Evolutionary conservation across 1,284 basidiomycete genomes (phyloP).

Genomic region (Sutorius eximius): DNA sequence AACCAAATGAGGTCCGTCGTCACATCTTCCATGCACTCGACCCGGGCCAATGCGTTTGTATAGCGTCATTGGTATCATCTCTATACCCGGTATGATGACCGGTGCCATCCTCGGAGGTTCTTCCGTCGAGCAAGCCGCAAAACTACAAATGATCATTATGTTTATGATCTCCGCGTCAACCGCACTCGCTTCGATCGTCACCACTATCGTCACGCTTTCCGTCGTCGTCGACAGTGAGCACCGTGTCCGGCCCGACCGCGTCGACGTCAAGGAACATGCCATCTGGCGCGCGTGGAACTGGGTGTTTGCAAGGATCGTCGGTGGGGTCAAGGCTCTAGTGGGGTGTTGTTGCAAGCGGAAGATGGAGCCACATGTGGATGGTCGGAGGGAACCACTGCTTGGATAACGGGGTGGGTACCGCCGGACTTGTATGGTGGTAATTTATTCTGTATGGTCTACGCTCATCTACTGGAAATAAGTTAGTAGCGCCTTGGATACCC

Average conservation of each 20-base stretch:
- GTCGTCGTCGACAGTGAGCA: slow-evolving; percentile 69
- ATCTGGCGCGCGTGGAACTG: slow-evolving; percentile 47
- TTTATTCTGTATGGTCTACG: slow-evolving; percentile 1
- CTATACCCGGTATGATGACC: slow-evolving; percentile 82
- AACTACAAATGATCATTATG: slow-evolving; percentile 88
- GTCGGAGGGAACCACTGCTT: slow-evolving; percentile 9
- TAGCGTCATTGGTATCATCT: slow-evolving; percentile 79
- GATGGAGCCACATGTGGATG: background rate
- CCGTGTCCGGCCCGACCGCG: slow-evolving; percentile 67
- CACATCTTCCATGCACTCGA: background rate
- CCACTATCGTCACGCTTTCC: slow-evolving; percentile 58
- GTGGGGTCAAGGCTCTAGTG: slow-evolving; percentile 6
- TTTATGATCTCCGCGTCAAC: slow-evolving; percentile 85
- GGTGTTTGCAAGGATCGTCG: slow-evolving; percentile 19
- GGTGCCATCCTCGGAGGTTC: slow-evolving; percentile 85
- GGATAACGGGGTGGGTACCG: slow-evolving; percentile 5
- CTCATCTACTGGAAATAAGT: slow-evolving; percentile 4
- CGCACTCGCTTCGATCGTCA: slow-evolving; percentile 64
- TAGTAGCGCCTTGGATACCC: background rate
- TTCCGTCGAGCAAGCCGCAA: slow-evolving; percentile 79
- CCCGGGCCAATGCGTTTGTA: background rate
- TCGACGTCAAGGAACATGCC: slow-evolving; percentile 51
- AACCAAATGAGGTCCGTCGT: slow-evolving; percentile 76
- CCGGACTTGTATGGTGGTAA: background rate
- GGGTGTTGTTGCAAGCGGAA: slow-evolving; percentile 14